Evolutionary conservation across 345 rosid genomes (phyloP).

Genomic region (Clausena lansium): DNA sequence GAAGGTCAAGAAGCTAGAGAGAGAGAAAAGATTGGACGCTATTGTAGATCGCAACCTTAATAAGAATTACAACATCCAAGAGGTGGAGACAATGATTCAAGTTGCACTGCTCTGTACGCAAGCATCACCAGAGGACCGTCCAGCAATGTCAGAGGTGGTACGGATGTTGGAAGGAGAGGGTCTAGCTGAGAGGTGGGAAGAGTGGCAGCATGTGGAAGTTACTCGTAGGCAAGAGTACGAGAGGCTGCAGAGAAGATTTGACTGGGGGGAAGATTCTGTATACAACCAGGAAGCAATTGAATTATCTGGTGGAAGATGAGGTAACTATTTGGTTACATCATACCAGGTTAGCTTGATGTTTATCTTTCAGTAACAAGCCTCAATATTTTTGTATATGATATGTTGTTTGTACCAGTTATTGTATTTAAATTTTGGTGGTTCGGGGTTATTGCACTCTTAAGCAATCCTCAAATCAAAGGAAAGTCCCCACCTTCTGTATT

Average conservation of each 20-base stretch:
- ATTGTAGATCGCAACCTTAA: conserved; percentile 80
- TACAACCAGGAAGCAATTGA: conserved; percentile 81
- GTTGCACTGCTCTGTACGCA: conserved; percentile 92
- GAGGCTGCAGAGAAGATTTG: conserved; percentile 73
- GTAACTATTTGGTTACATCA: neutral
- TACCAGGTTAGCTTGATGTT: neutral
- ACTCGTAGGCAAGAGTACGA: conserved; percentile 82
- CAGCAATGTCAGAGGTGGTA: conserved; percentile 88
- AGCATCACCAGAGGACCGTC: conserved; percentile 82
- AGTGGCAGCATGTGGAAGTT: conserved; percentile 89
- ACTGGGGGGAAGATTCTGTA: conserved; percentile 84
- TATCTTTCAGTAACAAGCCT: neutral
- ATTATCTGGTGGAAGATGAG: conserved; percentile 87
- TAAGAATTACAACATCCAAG: conserved; percentile 49
- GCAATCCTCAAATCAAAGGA: neutral
- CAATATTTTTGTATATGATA: conserved; percentile 1
- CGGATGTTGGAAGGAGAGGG: conserved; percentile 99
- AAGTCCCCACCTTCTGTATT: neutral
- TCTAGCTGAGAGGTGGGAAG: conserved; percentile 96
- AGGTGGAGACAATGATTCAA: conserved; percentile 89
- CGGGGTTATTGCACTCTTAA: neutral
- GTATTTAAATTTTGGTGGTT: conserved; percentile 5
- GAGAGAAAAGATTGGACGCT: conserved; percentile 77
- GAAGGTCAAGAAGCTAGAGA: conserved; percentile 94
- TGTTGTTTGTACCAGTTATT: conserved; percentile 3